phyloP scores from a whole-genome alignment of 371 early-diverging fungal species.

The Lichtheimia corymbifera region DNA sequence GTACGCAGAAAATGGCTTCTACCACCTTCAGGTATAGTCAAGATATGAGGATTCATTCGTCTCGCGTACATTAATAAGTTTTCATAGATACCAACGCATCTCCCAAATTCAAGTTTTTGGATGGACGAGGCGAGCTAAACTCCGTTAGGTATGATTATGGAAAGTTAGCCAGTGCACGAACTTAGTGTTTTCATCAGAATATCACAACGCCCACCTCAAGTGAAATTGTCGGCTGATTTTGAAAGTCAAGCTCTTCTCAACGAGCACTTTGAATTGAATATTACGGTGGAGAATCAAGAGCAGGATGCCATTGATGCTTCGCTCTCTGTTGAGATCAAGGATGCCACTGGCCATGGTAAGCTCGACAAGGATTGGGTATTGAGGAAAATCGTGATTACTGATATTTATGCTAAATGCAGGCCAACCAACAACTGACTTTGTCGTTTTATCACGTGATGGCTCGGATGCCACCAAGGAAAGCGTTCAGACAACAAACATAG shows the following conservation, averaged over 20 bases:
- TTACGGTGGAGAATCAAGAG: slow-evolving; percentile 68
- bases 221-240: slow-evolving; percentile 56
- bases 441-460: slow-evolving; percentile 19
- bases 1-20: slow-evolving; percentile 37
- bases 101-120: slow-evolving; percentile 43
- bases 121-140: slow-evolving; percentile 59
- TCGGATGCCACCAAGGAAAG: slow-evolving; percentile 8
- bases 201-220: slow-evolving; percentile 65
- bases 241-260: slow-evolving; percentile 69
- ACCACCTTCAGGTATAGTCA: slow-evolving; percentile 14
- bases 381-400: neutral
- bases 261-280: slow-evolving; percentile 62
- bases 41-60: neutral
- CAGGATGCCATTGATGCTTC: slow-evolving; percentile 46
- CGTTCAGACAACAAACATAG: slow-evolving; percentile 15
- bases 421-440: slow-evolving; percentile 20
- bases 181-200: slow-evolving; percentile 46
- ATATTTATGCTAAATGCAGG: neutral
- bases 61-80: neutral
- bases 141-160: slow-evolving; percentile 37
- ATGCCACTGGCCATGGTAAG: slow-evolving; percentile 41
- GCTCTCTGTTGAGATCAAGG: slow-evolving; percentile 52
- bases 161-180: neutral
- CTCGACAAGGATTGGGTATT: neutral
- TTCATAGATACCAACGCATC: neutral